Evolutionary conservation across 140 eudicot species (phyloP), one percentile per base, ranked within the genome.

Genomic region (Bidens hawaiensis): DNA sequence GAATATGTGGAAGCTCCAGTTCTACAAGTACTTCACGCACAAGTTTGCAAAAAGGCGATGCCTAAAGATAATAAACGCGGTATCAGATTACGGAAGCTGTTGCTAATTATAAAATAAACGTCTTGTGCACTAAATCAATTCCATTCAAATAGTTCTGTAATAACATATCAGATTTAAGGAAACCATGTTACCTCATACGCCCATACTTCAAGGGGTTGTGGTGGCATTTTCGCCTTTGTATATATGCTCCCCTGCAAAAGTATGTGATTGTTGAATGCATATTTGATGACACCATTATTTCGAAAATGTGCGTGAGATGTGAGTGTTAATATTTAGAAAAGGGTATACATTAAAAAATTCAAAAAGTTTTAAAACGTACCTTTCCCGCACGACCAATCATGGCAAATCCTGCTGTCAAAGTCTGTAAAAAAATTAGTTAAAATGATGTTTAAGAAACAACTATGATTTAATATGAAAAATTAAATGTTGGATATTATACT

Each of bases 341-440:
- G 38, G 50, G 45, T n/a, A 10, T 16, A 26, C 16, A 2, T n/a
- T 34, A 23, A 34, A 14, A 23, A 21, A 8, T 2, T 5, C 11
- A 52, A 54, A 19, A 54, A 24, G 27, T n/a, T 58, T 1, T 1
- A 60, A 68, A 64, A 0, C 31, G 60, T 85, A 94, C 99, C 95
- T 81, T 88, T 26, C 97, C 99, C 94, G 81, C 71, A 53, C 99
- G 95, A 48, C 97, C 99, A 63, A 94, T 88, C 97, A 94, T 88
- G 25, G 99, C 99, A 81, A 94, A 83, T 26, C 97, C 97, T 61
- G 81, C 97, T 0, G 94, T 85, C 73, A 94, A 72, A 60, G 97
- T 94, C 99, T 94, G 81, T 54, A 72, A 79, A 16, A 41, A 40
- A 55, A 62, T 50, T 46, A 28, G 64, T 69, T 24, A 50, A 63